Evolutionary conservation across 352 stramenopile species (phyloP).

Genomic region (Halophytophthora polymorphica): DNA sequence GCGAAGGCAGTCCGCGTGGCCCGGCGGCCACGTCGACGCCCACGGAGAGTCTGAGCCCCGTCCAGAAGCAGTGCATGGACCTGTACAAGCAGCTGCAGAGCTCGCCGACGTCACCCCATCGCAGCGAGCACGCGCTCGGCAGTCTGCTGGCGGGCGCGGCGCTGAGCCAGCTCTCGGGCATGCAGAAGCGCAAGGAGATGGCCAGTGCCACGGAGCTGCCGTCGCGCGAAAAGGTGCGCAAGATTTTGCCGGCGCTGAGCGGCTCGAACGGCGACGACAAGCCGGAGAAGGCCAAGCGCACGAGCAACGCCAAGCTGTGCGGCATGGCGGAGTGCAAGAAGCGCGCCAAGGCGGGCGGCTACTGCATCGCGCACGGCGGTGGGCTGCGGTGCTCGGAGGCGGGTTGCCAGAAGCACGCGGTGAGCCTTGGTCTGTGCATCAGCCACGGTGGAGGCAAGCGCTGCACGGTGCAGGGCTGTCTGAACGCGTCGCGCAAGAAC

Average conservation of each 20-base stretch:
- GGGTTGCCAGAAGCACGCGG: slow-evolving; percentile 74
- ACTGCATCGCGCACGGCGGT: slow-evolving; percentile 80
- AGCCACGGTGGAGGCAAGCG: slow-evolving; percentile 80
- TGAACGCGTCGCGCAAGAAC: slow-evolving; percentile 80
- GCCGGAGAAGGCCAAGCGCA: slow-evolving; percentile 42
- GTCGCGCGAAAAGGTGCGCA: slow-evolving; percentile 21
- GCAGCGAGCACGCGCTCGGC: slow-evolving; percentile 32
- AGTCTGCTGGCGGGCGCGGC: slow-evolving; percentile 45
- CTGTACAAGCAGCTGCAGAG: slow-evolving; percentile 59
- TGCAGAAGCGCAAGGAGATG: slow-evolving; percentile 22
- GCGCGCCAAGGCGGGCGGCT: slow-evolving; percentile 74
- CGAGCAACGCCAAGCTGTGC: slow-evolving; percentile 73
- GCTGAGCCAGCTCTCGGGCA: slow-evolving; percentile 43
- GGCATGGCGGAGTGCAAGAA: slow-evolving; percentile 72
- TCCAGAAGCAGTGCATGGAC: slow-evolving; percentile 64
- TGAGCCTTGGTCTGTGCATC: slow-evolving; percentile 83
- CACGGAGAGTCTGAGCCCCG: slow-evolving; percentile 38
- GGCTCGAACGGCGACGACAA: slow-evolving; percentile 9
- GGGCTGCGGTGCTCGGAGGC: slow-evolving; percentile 70
- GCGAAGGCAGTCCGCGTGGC: slow-evolving; percentile 30
- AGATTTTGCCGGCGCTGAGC: slow-evolving; percentile 19
- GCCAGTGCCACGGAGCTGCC: not conserved
- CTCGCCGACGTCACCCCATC: slow-evolving; percentile 20
- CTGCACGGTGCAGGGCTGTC: slow-evolving; percentile 67
- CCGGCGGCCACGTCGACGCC: slow-evolving; percentile 4